These are phyloP conservation scores for Penicillium brevicompactum DNA, from an alignment of 2,329 filamentous ascomycete genomes.

Conservation along the genomic window DNA sequence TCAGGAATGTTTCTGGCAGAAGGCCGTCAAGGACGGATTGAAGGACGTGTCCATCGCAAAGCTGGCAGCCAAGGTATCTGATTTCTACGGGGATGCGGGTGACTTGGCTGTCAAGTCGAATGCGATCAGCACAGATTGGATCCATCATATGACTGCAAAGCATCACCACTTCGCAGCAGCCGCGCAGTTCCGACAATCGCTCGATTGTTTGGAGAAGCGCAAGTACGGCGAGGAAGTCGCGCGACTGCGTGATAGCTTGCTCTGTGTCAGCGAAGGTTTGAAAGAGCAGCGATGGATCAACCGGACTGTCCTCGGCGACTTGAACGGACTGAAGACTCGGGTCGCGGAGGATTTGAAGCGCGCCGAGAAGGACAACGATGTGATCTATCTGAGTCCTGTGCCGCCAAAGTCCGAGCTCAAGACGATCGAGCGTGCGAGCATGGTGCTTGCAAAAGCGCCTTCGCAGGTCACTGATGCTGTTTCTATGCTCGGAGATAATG, in stretches of 20 bases:
- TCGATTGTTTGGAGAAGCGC: constrained; percentile 88
- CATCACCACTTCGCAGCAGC: constrained; percentile 96
- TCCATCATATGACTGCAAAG: constrained; percentile 95
- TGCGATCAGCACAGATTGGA: constrained; percentile 90
- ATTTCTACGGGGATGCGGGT: constrained; percentile 81
- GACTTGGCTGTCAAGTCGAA: constrained; percentile 88
- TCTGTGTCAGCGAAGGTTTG: constrained; percentile 81
- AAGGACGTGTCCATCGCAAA: constrained; percentile 93
- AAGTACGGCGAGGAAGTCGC: constrained; percentile 96
- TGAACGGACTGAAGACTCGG: constrained; percentile 78
- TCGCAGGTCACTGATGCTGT: constrained; percentile 80
- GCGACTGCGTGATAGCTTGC: constrained; percentile 76
- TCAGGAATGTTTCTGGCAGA: constrained; percentile 98
- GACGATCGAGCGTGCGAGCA: constrained; percentile 80
- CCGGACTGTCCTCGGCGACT: constrained; percentile 76
- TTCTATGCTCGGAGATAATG: constrained; percentile 75
- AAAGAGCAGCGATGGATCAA: constrained; percentile 83
- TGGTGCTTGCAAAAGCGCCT: constrained; percentile 79
- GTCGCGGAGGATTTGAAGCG: constrained; percentile 87
- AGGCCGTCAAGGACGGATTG: constrained; percentile 89
- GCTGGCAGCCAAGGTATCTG: constrained; percentile 85
- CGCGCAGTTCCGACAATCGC: constrained; percentile 87
- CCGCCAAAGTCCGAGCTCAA: constrained; percentile 87
- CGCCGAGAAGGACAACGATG: constrained; percentile 93
- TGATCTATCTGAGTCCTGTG: constrained; percentile 85